Evolutionary conservation across 805 yeast species (phyloP), one percentile per base, ranked within the genome.

Genomic region (Yarrowia osloensis): DNA sequence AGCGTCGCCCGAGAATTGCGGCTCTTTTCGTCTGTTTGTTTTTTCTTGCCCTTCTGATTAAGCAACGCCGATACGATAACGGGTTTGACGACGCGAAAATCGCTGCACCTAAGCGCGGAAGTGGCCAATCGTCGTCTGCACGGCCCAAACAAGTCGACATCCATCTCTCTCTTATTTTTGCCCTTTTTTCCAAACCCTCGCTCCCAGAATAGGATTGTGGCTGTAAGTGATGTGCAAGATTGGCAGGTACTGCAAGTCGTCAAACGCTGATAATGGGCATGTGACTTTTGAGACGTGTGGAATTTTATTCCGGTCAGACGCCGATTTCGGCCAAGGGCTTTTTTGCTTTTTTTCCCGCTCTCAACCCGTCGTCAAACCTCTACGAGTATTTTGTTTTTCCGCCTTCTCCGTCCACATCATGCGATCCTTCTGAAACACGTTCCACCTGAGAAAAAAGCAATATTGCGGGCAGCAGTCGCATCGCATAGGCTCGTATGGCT

Each of bases 221-320:
- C 54, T 49, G 54, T 29, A 47, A 47, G 11, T n/a, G 54, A 49
- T 49, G 54, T 29, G 54, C 54, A 49, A 3, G 54, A 49, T 49
- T 28, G 33, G 37, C 54, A 49, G 54, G 54, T 19, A 49, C 54
- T 29, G 35, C 37, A 49, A 46, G 33, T 15, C n/a, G 29, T 17
- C 50, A 46, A 46, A 46, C 33, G 33, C 50, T 46, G 54, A 49
- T 49, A 49, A n/a, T n/a, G 37, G 19, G 24, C 54, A 49, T 28
- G 54, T 49, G 54, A 28, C 50, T 46, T 44, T 44, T 15, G 28
- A 19, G 47, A 44, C 28, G 7, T 15, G 28, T 42, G 47, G n/a
- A 42, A 42, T 21, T 22, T 12, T 21, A 24, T 44, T 13, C 9
- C 7, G 19, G 3, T 17, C 21, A n/a, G 21, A 26, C 50, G 33